Evolutionary conservation across 768 basidiomycete genomes (phyloP), one percentile per base, ranked within the genome.

Genomic region (Lactifluus subvellereus): DNA sequence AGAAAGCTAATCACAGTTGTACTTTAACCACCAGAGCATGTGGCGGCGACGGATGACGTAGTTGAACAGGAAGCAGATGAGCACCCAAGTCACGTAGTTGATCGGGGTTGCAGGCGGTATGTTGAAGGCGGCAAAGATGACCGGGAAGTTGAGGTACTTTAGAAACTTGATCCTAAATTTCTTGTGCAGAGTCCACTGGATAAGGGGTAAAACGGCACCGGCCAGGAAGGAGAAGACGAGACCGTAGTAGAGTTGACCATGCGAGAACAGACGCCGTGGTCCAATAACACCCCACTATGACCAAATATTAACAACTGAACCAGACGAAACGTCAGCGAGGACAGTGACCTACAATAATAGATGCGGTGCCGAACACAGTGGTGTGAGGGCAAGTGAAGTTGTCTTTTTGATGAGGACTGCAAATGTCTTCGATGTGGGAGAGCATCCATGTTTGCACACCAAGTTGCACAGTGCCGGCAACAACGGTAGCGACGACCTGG

Each of bases 361-460:
- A 84, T 22, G 90, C 89, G 2, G 88, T 89, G 40, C 87, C 88
- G 72, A 92, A 91, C 8, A 89, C 86, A 63, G 84, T 77, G 6
- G 86, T 87, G 10, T 61, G 3, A 0, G 89, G 88, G 71, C 89
- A 91, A 59, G 82, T 86, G 73, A 90, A 91, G 20, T 82, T 80
- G 64, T 85, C 80, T 67, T 73, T 76, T 72, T 88, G 83, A 57
- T 74, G 62, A 6, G 77, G 69, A 14, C 67, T 67, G 71, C 89
- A 90, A 71, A 89, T 82, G 38, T 79, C 79, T 16, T 77, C 73
- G 68, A 90, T 83, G 74, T 87, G 84, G 65, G 80, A 80, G 77
- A 87, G 86, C 82, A 87, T 82, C 88, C 88, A 93, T 0, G 79
- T 73, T 68, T 91, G 90, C 0, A 93, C 89, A 48, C 84, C 83